Evolutionary conservation across 495 filamentous ascomycete species (phyloP).

Genomic region (Penicillium malachiteum): DNA sequence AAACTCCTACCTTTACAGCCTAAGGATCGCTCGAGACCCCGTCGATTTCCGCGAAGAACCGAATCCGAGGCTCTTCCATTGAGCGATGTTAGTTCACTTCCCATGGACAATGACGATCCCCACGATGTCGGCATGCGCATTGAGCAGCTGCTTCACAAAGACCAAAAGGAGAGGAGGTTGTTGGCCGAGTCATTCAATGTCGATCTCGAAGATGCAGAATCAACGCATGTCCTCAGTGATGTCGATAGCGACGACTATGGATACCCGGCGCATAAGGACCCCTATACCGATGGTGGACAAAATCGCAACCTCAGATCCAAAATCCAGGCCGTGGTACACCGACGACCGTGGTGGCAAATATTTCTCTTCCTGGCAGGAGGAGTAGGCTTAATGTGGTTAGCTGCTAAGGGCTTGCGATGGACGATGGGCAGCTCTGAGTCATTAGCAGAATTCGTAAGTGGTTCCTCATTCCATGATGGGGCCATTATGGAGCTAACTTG

Average conservation of each 20-base stretch:
- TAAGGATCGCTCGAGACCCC: background rate
- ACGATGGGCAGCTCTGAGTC: background rate
- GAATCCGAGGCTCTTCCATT: background rate
- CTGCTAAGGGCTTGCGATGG: conserved; percentile 16
- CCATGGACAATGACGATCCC: conserved; percentile 12
- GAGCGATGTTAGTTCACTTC: background rate
- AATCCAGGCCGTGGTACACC: conserved; percentile 6
- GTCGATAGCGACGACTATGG: conserved; percentile 26
- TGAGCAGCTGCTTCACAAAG: conserved; percentile 15
- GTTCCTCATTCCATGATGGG: background rate
- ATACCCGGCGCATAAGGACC: conserved; percentile 10
- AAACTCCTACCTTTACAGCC: conserved; percentile 17
- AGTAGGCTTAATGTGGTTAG: conserved; percentile 20
- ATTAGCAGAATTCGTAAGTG: conserved; percentile 20
- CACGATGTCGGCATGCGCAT: conserved; percentile 20
- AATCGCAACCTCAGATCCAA: conserved; percentile 5
- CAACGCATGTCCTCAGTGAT: conserved; percentile 14
- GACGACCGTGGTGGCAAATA: conserved; percentile 23
- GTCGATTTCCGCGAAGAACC: background rate
- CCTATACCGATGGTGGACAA: background rate
- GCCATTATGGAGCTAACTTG: background rate
- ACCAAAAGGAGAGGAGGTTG: conserved; percentile 10
- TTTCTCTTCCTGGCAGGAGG: conserved; percentile 10
- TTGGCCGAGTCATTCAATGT: conserved; percentile 22
- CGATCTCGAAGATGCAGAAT: conserved; percentile 22